Evolutionary conservation across 2,329 filamentous ascomycete species (phyloP).

Genomic region (Arthrobotrys pseudoclavata): DNA sequence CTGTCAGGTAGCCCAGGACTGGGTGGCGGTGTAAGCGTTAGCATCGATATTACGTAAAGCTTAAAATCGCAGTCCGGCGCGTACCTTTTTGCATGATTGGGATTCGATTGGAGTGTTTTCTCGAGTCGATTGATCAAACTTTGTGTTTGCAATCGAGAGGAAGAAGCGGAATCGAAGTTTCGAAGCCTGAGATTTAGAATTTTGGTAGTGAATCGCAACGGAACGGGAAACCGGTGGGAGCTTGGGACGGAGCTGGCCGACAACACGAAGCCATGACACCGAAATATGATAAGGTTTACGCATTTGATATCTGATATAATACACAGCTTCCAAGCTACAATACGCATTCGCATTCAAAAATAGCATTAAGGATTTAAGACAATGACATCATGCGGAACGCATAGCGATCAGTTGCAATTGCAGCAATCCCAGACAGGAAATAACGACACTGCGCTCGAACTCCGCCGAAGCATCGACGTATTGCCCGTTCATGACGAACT

Average conservation of each 20-base stretch:
- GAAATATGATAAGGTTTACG: too few species aligned
- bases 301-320: too few species aligned
- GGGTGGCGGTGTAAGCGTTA: background rate
- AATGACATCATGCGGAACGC: conserved; percentile 14
- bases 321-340: too few species aligned
- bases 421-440: conserved; percentile 29
- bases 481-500: conserved; percentile 36
- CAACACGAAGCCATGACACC: conserved; percentile 2
- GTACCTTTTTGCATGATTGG: conserved; percentile 34
- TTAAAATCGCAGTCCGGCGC: background rate
- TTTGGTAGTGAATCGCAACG: background rate
- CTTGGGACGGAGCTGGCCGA: conserved; percentile 26
- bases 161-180: too few species aligned
- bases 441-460: conserved; percentile 38
- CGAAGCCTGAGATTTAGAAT: background rate
- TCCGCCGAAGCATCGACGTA: conserved; percentile 19
- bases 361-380: too few species aligned
- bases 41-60: background rate
- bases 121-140: background rate
- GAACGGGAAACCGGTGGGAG: background rate
- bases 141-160: background rate
- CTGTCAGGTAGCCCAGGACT: conserved; percentile 37
- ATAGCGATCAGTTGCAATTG: conserved; percentile 4
- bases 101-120: background rate
- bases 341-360: too few species aligned